Base-by-base conservation (phyloP, 352 stramenopile genomes). In the Phytophthora foliorum region DNA sequence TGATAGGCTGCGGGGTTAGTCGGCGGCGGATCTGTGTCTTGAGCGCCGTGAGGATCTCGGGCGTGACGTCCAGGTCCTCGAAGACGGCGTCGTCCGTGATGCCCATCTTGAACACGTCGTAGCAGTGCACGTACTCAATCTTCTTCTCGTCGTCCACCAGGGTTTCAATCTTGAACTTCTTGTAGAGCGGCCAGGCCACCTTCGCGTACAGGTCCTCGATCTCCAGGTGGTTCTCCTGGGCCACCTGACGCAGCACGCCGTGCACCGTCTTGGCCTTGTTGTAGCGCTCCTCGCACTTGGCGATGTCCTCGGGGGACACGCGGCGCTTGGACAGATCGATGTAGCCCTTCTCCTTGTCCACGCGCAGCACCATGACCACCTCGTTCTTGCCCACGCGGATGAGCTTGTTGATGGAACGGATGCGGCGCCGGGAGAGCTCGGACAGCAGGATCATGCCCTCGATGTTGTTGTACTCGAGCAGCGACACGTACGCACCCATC, bases 391-490 rank as follows among this genome's bases (percentile, higher is more conserved):
- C 98, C n/a, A 99, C 98, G 32, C 98, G 94, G 69, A 99, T 99
- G 25, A 99, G 87, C 87, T 99, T 99, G 82, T 99, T 99, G 85
- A 99, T 99, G 55, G 94, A 99, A 17, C 98, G 97, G 76, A 99
- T 99, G 63, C 98, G 98, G 78, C 98, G 93, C 13, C 98, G 90
- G 49, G 92, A 99, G 44, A 99, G 86, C 81, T 99, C 98, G n/a
- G 92, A 99, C 10, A 99, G 84, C 69, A 99, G 72, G 74, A 99
- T 99, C 94, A 99, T 99, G 50, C 98, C 98, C 73, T 99, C 94
- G 69, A 99, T 99, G 86, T 99, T 99, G 88, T 99, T 99, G 92
- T 99, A 99, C 87, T 99, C 98, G 50, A 99, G 89, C 42, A 99
- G 88, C 46, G 93, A 98, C 52, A 99, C 98, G 82, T 99, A 99